Evolutionary conservation across 352 stramenopile species (phyloP).

Genomic region (Phytophthora hybrid): DNA sequence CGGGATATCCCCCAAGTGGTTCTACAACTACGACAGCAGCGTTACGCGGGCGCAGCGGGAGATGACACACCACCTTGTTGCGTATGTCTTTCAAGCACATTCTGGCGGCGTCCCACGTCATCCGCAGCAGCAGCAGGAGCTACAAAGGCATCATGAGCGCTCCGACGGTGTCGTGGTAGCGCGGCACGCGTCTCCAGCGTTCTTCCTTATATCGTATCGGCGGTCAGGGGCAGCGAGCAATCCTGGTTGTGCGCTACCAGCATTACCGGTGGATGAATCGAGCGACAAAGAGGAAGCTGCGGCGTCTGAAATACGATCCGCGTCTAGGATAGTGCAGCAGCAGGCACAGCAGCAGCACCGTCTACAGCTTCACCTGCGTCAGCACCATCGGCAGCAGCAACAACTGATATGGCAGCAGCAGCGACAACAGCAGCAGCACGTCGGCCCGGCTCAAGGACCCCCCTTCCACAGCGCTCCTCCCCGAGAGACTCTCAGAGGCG

Average conservation of each 20-base stretch:
- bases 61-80: constrained; percentile 44
- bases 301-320: not conserved
- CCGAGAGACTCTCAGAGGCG: not conserved
- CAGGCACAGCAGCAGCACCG: not conserved
- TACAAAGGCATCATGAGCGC: not conserved
- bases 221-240: constrained; percentile 20
- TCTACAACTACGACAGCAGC: too few species aligned
- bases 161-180: constrained; percentile 13
- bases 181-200: constrained; percentile 39
- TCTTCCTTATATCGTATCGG: constrained; percentile 51
- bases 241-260: not conserved
- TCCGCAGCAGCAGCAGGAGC: not conserved
- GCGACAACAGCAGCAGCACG: not conserved
- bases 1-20: constrained; percentile 31
- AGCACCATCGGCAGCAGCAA: not conserved
- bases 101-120: not conserved
- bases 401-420: not conserved
- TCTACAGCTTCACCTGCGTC: not conserved
- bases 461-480: not conserved
- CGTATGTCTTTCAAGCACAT: constrained; percentile 35
- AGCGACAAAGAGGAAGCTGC: not conserved
- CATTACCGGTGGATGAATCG: not conserved
- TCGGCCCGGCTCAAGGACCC: not conserved
- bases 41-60: constrained; percentile 44
- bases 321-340: not conserved